Evolutionary conservation across 805 yeast genomes (phyloP).

Genomic region (Saccharomycopsis olivae): DNA sequence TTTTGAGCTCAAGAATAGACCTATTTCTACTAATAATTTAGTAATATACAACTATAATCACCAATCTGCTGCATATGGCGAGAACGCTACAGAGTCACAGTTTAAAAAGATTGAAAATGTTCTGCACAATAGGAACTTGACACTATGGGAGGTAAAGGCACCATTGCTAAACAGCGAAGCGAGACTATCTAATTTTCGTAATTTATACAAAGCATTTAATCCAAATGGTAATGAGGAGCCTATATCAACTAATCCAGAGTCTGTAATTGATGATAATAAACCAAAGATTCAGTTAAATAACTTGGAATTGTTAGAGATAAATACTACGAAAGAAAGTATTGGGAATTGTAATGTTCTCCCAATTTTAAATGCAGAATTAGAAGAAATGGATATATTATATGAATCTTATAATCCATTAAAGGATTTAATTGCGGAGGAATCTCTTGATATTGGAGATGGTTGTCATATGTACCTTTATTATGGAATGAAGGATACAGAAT

Average conservation of each 20-base stretch:
- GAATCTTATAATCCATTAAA: constrained; percentile 1
- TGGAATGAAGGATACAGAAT: constrained; percentile 4
- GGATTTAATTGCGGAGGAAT: constrained; percentile 5
- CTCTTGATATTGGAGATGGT: constrained; percentile 16
- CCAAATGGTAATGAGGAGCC: no score
- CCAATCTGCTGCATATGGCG: neutral
- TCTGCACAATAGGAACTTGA: constrained; percentile 8
- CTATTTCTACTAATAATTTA: constrained; percentile 2
- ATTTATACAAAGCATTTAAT: constrained; percentile 7
- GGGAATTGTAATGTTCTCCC: constrained; percentile 13
- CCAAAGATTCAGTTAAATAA: constrained; percentile 6
- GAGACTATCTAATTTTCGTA: constrained; percentile 11
- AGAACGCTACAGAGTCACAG: neutral
- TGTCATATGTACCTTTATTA: constrained; percentile 15
- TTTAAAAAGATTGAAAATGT: constrained; percentile 5
- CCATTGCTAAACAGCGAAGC: constrained; percentile 9
- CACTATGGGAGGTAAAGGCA: constrained; percentile 15
- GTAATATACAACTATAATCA: constrained; percentile 1
- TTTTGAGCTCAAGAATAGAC: constrained; percentile 5
- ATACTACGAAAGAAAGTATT: neutral
- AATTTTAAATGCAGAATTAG: neutral
- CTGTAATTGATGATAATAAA: neutral
- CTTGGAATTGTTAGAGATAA: constrained; percentile 16
- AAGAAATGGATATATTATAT: constrained; percentile 7
- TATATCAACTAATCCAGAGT: neutral